Percentiles rank a stretch among this genome's conserved stretches.
These are phyloP conservation scores for Fusarium duplospermum DNA, from an alignment of 2,329 filamentous ascomycete species.

Conservation along the genomic window DNA sequence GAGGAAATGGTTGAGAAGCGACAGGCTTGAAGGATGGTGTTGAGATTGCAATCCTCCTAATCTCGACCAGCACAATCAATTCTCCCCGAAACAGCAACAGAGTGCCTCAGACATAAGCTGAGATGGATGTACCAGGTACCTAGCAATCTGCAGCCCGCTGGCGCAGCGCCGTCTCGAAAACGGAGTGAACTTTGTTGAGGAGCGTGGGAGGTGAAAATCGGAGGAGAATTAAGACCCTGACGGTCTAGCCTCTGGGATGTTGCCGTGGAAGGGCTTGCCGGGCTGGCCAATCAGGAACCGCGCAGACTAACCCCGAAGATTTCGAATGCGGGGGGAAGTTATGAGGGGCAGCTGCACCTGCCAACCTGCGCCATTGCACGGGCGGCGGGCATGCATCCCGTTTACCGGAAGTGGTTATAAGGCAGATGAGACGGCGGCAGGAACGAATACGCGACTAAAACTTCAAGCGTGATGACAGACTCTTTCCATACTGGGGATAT, in stretches of 20 bases:
- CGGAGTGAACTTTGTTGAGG: constrained; percentile 34
- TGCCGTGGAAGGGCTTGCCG: constrained; percentile 16
- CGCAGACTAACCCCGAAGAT: constrained; percentile 33
- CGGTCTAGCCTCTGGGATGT: constrained; percentile 3
- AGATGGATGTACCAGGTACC: background rate
- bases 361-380: constrained; percentile 12
- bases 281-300: constrained; percentile 26
- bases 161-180: background rate
- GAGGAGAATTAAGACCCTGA: constrained; percentile 25
- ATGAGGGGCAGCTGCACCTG: constrained; percentile 36
- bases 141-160: background rate
- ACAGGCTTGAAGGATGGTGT: background rate
- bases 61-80: background rate
- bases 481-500: background rate
- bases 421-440: background rate
- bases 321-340: constrained; percentile 38
- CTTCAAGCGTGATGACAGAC: background rate
- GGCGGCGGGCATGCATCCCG: background rate
- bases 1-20: background rate
- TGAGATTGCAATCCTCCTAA: constrained; percentile 11
- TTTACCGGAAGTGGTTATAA: background rate
- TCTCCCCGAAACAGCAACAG: background rate
- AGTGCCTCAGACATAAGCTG: background rate
- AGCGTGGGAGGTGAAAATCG: constrained; percentile 2
- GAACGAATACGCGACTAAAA: background rate